Percentiles rank a stretch among this genome's conserved stretches.
phyloP scores from a whole-genome alignment of 2,329 filamentous ascomycete species.

The Neonectria ditissima region DNA sequence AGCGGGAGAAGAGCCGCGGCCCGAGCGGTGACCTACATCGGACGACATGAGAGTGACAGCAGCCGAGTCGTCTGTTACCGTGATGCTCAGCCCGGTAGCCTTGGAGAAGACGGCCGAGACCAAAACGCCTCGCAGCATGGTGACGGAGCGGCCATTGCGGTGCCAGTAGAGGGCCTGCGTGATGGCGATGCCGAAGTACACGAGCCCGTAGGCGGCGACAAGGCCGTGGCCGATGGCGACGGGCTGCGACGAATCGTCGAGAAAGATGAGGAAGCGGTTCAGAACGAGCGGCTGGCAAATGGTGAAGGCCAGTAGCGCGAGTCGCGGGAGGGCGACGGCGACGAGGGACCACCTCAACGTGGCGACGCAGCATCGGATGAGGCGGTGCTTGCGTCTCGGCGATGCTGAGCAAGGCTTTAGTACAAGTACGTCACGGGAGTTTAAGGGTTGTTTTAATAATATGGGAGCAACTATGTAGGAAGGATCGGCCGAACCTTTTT shows the following conservation, averaged over 20 bases:
- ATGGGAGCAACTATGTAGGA: slow-evolving; percentile 30
- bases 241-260: slow-evolving; percentile 42
- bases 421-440: slow-evolving; percentile 34
- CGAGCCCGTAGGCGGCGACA: slow-evolving; percentile 49
- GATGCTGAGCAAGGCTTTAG: slow-evolving; percentile 35
- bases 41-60: slow-evolving; percentile 57
- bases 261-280: slow-evolving; percentile 48
- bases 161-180: slow-evolving; percentile 49
- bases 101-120: slow-evolving; percentile 51
- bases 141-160: slow-evolving; percentile 48
- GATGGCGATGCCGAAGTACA: slow-evolving; percentile 49
- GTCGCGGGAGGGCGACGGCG: slow-evolving; percentile 47
- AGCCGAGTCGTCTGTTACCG: slow-evolving; percentile 47
- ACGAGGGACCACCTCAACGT: slow-evolving; percentile 47
- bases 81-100: slow-evolving; percentile 46
- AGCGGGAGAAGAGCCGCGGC: neutral
- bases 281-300: slow-evolving; percentile 54
- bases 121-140: slow-evolving; percentile 48
- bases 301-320: slow-evolving; percentile 51
- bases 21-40: slow-evolving; percentile 44
- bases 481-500: slow-evolving; percentile 38
- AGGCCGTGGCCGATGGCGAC: slow-evolving; percentile 48
- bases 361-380: slow-evolving; percentile 44
- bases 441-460: slow-evolving; percentile 18
- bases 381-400: slow-evolving; percentile 37